Evolutionary conservation across 345 rosid genomes (phyloP).

Genomic region (Kandelia obovata): DNA sequence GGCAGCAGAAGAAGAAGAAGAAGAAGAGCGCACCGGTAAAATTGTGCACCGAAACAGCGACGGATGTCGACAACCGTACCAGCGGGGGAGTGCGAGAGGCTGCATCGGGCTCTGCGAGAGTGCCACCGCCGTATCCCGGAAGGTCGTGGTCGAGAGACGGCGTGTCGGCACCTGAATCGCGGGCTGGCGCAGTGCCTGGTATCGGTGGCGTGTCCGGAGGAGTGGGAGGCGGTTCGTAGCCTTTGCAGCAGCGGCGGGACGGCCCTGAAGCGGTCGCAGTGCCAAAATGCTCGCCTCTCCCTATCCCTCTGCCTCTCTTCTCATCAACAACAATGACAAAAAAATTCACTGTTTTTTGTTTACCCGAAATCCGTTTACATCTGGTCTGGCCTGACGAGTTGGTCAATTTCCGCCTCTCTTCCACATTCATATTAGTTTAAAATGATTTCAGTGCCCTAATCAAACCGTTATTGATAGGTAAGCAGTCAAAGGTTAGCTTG

Average conservation of each 20-base stretch:
- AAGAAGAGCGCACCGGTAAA: too few species aligned
- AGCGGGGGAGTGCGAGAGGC: constrained; percentile 48
- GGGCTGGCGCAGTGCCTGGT: constrained; percentile 76
- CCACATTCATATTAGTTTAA: too few species aligned
- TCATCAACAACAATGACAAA: constrained; percentile 19
- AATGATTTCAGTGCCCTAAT: too few species aligned
- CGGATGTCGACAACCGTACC: background rate
- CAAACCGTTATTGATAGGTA: too few species aligned
- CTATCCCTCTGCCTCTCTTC: constrained; percentile 57
- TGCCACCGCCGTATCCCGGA: constrained; percentile 67
- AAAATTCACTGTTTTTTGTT: too few species aligned
- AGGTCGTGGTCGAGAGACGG: constrained; percentile 40
- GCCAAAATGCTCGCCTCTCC: constrained; percentile 74
- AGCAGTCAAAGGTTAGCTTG: too few species aligned
- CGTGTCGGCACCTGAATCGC: constrained; percentile 73
- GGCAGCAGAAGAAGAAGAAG: too few species aligned
- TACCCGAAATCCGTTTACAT: too few species aligned
- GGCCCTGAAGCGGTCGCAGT: constrained; percentile 70
- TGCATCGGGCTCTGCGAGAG: constrained; percentile 53
- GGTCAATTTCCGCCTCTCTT: too few species aligned
- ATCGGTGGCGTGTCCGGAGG: constrained; percentile 62
- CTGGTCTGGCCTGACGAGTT: too few species aligned
- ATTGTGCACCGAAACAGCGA: too few species aligned
- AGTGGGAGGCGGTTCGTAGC: constrained; percentile 68
- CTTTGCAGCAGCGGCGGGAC: constrained; percentile 84